Percentiles rank a stretch among this genome's conserved stretches.
Evolutionary conservation across 2,329 filamentous ascomycete genomes (phyloP).

Genomic region (Albophoma yamanashiensis): DNA sequence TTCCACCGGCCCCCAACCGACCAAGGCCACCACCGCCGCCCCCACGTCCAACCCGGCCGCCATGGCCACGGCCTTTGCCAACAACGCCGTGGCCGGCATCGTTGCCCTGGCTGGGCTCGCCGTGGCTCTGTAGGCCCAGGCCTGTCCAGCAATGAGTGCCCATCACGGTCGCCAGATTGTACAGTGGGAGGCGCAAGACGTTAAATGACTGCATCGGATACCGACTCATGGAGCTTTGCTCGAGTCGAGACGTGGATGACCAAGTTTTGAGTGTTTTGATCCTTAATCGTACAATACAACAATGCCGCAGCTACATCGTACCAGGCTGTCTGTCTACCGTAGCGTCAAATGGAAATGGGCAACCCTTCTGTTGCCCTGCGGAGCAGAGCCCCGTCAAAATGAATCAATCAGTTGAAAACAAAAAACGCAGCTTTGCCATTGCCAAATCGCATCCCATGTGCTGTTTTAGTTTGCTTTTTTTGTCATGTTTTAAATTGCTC

Average conservation of each 20-base stretch:
- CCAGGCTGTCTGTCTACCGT: constrained; percentile 4
- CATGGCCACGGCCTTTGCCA: constrained; percentile 10
- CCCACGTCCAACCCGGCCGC: constrained; percentile 11
- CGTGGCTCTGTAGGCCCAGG: constrained; percentile 4
- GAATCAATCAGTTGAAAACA: constrained; percentile 1
- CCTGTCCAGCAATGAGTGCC: background rate
- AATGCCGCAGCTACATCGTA: constrained; percentile 7
- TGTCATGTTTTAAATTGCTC: background rate
- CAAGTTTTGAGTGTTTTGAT: background rate
- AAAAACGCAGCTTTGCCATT: constrained; percentile 1
- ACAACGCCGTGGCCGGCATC: constrained; percentile 8
- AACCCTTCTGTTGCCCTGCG: background rate
- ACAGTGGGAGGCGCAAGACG: background rate
- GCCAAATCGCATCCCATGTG: constrained; percentile 6
- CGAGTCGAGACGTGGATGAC: background rate
- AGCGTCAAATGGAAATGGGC: constrained; percentile 6
- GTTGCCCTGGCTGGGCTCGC: constrained; percentile 11
- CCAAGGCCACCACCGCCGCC: background rate
- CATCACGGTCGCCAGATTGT: background rate
- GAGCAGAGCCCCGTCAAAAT: constrained; percentile 1
- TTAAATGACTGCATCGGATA: background rate
- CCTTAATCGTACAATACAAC: constrained; percentile 7
- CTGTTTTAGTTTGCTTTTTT: constrained; percentile 3
- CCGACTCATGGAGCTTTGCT: background rate
- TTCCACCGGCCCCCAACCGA: background rate